phyloP scores from a whole-genome alignment of 768 basidiomycete genomes.

The Tylopilus vinaceipallidus region DNA sequence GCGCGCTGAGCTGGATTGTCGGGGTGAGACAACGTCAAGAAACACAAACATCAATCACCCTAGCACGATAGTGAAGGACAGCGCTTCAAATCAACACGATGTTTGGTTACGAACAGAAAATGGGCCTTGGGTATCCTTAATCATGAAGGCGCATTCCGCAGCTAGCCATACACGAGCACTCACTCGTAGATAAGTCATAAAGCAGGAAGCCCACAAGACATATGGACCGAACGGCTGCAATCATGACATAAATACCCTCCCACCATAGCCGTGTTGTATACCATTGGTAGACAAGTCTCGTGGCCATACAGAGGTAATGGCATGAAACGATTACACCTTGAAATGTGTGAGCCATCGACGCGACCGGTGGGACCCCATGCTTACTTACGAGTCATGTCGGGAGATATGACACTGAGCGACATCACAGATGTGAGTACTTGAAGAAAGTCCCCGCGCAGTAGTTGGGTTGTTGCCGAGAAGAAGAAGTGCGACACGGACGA shows the following conservation, averaged over 20 bases:
- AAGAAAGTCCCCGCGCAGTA: not conserved
- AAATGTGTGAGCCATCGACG: too few species aligned
- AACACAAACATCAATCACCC: conserved; percentile 1
- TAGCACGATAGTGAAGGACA: conserved; percentile 1
- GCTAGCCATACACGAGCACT: not conserved
- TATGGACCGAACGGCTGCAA: not conserved
- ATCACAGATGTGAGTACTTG: not conserved
- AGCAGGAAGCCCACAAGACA: not conserved
- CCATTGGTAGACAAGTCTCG: conserved; percentile 7
- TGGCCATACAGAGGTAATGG: not conserved
- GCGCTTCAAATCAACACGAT: not conserved
- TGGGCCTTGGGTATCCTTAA: not conserved
- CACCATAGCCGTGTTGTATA: conserved; percentile 8
- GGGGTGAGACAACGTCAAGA: not conserved
- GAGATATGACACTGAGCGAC: not conserved
- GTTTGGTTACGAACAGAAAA: not conserved
- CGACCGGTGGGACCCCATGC: not conserved
- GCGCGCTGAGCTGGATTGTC: conserved; percentile 1
- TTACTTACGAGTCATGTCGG: not conserved
- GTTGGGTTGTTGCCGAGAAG: too few species aligned
- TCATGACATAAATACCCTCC: conserved; percentile 9
- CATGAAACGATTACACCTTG: not conserved
- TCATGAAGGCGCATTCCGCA: too few species aligned
- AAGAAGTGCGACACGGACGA: too few species aligned
- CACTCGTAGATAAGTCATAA: not conserved